Conservation (phyloP, 2,329 filamentous ascomycete genomes). For the Myotisia sp. region DNA sequence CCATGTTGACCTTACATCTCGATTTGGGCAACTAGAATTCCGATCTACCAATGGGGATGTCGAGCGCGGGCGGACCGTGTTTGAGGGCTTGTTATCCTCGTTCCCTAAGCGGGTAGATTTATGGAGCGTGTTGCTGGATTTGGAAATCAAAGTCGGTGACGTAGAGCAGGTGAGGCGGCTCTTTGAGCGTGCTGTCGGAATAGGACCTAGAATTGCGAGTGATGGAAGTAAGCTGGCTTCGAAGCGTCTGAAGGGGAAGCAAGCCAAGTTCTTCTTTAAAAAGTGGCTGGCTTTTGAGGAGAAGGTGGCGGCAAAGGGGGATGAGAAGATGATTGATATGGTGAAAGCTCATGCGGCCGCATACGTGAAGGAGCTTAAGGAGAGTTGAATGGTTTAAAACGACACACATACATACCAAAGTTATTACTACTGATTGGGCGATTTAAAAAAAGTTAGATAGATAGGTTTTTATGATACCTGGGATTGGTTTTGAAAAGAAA, state of each 20-base stretch:
- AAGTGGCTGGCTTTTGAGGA: constrained; percentile 85
- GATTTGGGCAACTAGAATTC: constrained; percentile 88
- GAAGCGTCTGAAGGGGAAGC: constrained; percentile 61
- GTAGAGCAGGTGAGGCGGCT: constrained; percentile 56
- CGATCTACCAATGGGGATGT: constrained; percentile 65
- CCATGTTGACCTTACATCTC: constrained; percentile 62
- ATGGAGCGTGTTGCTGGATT: constrained; percentile 82
- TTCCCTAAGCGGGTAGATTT: constrained; percentile 84
- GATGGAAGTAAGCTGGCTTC: constrained; percentile 32
- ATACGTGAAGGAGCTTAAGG: constrained; percentile 43
- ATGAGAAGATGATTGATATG: constrained; percentile 53
- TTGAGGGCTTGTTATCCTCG: constrained; percentile 69
- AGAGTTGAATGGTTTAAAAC: constrained; percentile 1
- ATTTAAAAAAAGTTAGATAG: constrained; percentile 5
- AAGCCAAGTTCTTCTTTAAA: constrained; percentile 79
- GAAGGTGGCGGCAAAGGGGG: constrained; percentile 42
- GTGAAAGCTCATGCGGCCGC: constrained; percentile 57
- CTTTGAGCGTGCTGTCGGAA: constrained; percentile 58
- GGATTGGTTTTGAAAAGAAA: constrained; percentile 3
- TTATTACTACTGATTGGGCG: neutral
- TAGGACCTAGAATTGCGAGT: constrained; percentile 27
- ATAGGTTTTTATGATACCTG: constrained; percentile 8
- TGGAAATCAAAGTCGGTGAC: constrained; percentile 54
- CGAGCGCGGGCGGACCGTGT: constrained; percentile 86
- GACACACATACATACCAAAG: neutral